Evolutionary conservation across 1,139 yeast genomes (phyloP).

Genomic region (Scheffersomyces cryptocercus): DNA sequence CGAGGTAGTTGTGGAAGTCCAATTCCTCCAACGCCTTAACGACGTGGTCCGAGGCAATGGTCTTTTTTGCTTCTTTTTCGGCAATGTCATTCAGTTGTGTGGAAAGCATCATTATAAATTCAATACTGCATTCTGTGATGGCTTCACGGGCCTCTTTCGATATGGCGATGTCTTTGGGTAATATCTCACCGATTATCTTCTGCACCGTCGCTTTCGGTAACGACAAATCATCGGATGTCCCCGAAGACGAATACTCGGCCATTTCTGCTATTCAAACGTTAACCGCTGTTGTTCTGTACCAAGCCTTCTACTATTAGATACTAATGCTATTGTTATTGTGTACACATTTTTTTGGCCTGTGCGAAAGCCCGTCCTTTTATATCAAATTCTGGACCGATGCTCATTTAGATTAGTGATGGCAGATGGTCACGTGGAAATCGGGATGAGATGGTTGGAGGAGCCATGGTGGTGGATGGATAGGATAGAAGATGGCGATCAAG

Average conservation of each 20-base stretch:
- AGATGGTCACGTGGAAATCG: too few relatives aligned
- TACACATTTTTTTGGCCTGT: too few relatives aligned
- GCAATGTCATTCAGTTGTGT: constrained; percentile 96
- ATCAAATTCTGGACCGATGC: not conserved
- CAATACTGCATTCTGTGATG: constrained; percentile 92
- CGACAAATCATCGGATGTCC: constrained; percentile 43
- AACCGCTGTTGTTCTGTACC: not conserved
- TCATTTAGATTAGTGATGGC: not conserved
- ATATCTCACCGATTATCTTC: constrained; percentile 85
- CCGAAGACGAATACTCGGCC: constrained; percentile 41
- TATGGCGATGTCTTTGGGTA: constrained; percentile 83
- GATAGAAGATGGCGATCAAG: too few relatives aligned
- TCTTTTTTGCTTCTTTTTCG: constrained; percentile 92
- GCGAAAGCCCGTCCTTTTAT: not conserved
- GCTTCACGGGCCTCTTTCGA: constrained; percentile 96
- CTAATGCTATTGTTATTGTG: too few relatives aligned
- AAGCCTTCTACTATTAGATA: too few relatives aligned
- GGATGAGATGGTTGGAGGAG: too few relatives aligned
- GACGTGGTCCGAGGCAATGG: constrained; percentile 96
- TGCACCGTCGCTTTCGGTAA: constrained; percentile 85
- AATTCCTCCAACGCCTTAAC: constrained; percentile 85
- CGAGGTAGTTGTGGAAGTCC: constrained; percentile 85
- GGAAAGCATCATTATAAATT: constrained; percentile 90
- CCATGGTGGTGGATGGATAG: too few relatives aligned
- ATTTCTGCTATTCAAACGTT: constrained; percentile 12